Base-by-base conservation (phyloP, 257 asterid genomes). In the Solanum commersonii region DNA sequence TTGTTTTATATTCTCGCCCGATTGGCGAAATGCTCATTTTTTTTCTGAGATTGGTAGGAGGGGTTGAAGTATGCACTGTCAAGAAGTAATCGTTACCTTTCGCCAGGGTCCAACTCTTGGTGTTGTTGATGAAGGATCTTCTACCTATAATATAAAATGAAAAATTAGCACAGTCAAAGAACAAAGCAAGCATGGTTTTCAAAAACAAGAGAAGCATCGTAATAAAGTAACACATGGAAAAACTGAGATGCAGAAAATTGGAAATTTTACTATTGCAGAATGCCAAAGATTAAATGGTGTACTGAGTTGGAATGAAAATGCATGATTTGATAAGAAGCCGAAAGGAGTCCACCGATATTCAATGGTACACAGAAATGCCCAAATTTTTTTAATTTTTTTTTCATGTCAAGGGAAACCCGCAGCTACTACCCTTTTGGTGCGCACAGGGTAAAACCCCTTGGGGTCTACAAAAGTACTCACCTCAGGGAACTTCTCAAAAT, bases 51-150 rank as follows among this genome's bases (percentile, higher is more conserved):
- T 29, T 5, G 70, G 40, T 16, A 14, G 52, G 14, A 1, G 34
- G 63, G 35, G 40, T 4, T 15, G 27, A 27, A 27, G 40, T 27
- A 81, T 81, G 68, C 10, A 46, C 35, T 15, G 85, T 9, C 85
- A 81, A 81, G 67, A 46, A 44, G 67, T 81, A 81, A 46, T 49
- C 44, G 0, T 90, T 92, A 97, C 99, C 98, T 97, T 97, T 76
- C 99, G 92, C 99, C 98, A 97, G 33, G 98, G 98, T 89, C 98
- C 99, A 14, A 97, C 98, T 92, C 92, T 91, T 87, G 99, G 98
- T 68, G 90, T 86, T 33, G 92, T 70, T 15, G 96, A 95, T 16
- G 96, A 94, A 86, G 95, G 94, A 90, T 92, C 93, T 85, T 94
- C 96, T 76, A 93, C 98, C 99, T 97, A 89, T 87, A 78, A 88